phyloP scores from a whole-genome alignment of 2,329 filamentous ascomycete genomes.

The Pseudogymnoascus sp. region DNA sequence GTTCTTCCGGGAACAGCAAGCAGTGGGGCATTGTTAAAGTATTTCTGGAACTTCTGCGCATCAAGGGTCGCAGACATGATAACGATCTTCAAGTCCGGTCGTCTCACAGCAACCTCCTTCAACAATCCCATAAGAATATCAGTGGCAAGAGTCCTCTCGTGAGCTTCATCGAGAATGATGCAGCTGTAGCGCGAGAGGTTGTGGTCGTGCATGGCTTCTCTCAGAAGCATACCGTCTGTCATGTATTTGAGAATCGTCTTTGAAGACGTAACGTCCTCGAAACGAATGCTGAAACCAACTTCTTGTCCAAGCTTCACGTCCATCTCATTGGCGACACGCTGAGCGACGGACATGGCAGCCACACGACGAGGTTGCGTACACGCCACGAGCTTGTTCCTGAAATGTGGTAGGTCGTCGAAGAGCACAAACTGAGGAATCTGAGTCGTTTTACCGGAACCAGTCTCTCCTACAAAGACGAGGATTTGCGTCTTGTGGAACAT shows the following conservation, averaged over 20 bases:
- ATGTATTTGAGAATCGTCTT: conserved; percentile 98
- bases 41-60: conserved; percentile 94
- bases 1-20: conserved; percentile 92
- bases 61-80: conserved; percentile 98
- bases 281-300: conserved; percentile 97
- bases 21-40: conserved; percentile 90
- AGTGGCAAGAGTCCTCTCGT: conserved; percentile 93
- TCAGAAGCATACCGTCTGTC: conserved; percentile 97
- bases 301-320: conserved; percentile 88
- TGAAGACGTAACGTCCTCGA: conserved; percentile 84
- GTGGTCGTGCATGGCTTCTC: conserved; percentile 95
- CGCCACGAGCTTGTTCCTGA: conserved; percentile 79
- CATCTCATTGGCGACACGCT: conserved; percentile 95
- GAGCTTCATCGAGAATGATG: conserved; percentile 96
- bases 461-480: conserved; percentile 97
- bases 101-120: conserved; percentile 75
- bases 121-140: conserved; percentile 96
- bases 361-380: conserved; percentile 98
- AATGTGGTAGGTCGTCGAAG: conserved; percentile 88
- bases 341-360: conserved; percentile 95
- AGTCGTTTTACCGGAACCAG: conserved; percentile 97
- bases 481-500: conserved; percentile 93
- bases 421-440: conserved; percentile 98
- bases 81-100: conserved; percentile 91
- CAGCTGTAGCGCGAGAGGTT: conserved; percentile 87